Evolutionary conservation across 257 asterid species (phyloP), one percentile per base, ranked within the genome.

Genomic region (Schizonepeta tenuifolia): DNA sequence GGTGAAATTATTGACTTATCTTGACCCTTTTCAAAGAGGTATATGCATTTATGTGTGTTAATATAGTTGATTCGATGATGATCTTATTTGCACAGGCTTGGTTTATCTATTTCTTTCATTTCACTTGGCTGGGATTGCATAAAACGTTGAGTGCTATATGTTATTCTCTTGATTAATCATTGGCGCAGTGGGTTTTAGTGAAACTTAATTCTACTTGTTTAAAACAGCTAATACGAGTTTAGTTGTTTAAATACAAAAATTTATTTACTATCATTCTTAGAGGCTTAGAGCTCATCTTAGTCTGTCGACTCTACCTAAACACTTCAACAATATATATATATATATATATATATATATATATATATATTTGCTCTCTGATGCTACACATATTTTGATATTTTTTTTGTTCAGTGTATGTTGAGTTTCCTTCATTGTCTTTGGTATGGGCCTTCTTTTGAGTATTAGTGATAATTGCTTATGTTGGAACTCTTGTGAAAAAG

Each of bases 371-470:
- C 6, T 21, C 3, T 51, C 47, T 55, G 56, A 6, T 54, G 14
- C 26, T 53, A 28, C 54, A 62, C 57, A 15, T 61, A 36, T 26
- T 40, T 10, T n/a, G 51, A 22, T n/a, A n/a, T 6, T 12, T 51
- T 44, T 67, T 17, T 20, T 24, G 38, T 73, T 18, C 33, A n/a
- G 28, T 35, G 74, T 3, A 9, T 22, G 6, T 17, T 49, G 35
- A 24, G 38, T 14, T 61, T 56, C 74, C 51, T 64, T 58, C n/a
- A n/a, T 14, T 33, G 33, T 50, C 72, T 9, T 54, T 65, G 49
- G 12, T 7, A 12, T 11, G 46, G 65, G 10, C 69, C 49, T 60
- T 36, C 12, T 59, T 75, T 69, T 66, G 18, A 15, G 9, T 69
- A 33, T 13, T 60, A n/a, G 50, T 13, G 54, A 49, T 47, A 38